Evolutionary conservation across 2,329 filamentous ascomycete genomes (phyloP), one percentile per base, ranked within the genome.

Genomic region (Xylariales sp.): DNA sequence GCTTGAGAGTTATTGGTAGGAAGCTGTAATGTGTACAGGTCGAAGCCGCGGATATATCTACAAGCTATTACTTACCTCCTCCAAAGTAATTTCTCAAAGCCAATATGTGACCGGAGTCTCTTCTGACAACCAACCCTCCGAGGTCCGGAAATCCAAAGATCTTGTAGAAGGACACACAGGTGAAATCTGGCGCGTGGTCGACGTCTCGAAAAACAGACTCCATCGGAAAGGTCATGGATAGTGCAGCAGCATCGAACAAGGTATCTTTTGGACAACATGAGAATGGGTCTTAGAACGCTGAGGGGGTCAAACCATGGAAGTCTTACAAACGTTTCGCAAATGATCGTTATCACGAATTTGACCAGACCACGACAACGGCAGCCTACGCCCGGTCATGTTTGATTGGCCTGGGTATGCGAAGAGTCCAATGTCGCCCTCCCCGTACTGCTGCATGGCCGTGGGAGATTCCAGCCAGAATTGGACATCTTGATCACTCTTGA

Each of bases 331-430:
- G 39, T 62, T 64, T 37, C 59, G 55, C 35, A 62, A 40, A 21
- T 50, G 44, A 16, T 52, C 50, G 4, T 54, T 54, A 19, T 53
- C 43, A 18, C 68, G 57, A 19, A 63, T 49, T 38, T 51, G 52
- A 13, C 61, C 58, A 10, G 65, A 58, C 81, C 81, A 85, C 1
- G 62, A 55, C 19, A 78, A 57, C 4, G 81, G 79, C 29, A 84
- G 60, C 41, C 81, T 69, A 15, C 76, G 67, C 6, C 82, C 82
- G 29, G 77, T 81, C 69, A 86, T 79, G 52, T 86, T 85, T 19
- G 80, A 85, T 54, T 86, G 82, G 1, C 76, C 81, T 4, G 82
- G 80, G 53, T 80, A 85, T 15, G 78, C 78, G 46, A 86, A 80
- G 4, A 76, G 52, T 2, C 66, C 64, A 8, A 67, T 54, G 7